These are phyloP conservation scores for Kluyveromyces nonfermentans DNA, from an alignment of 805 yeast genomes.

Conservation along the genomic window DNA sequence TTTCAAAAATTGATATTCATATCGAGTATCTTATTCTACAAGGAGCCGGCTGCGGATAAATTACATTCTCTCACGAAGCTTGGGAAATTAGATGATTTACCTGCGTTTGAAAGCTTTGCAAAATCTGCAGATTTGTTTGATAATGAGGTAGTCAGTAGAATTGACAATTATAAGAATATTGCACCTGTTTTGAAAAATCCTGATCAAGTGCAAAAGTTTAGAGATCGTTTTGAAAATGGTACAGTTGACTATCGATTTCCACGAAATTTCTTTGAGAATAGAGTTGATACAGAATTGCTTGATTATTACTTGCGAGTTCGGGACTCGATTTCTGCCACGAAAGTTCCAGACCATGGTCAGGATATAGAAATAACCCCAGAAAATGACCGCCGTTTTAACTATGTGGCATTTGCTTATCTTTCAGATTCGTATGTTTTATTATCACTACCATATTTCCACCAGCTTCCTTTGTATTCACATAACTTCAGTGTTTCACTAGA, in stretches of 20 bases:
- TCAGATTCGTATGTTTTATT: constrained; percentile 50
- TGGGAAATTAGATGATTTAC: constrained; percentile 23
- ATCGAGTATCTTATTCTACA: constrained; percentile 41
- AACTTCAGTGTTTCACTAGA: constrained; percentile 53
- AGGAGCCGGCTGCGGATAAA: constrained; percentile 7
- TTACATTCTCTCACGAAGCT: not conserved
- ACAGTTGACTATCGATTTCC: constrained; percentile 30
- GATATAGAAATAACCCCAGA: constrained; percentile 10
- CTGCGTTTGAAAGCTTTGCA: constrained; percentile 27
- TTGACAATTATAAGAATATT: constrained; percentile 2
- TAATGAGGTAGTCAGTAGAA: constrained; percentile 10
- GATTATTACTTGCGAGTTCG: constrained; percentile 23
- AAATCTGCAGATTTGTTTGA: constrained; percentile 16
- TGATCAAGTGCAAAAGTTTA: constrained; percentile 8
- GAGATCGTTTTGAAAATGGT: constrained; percentile 28
- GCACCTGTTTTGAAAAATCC: constrained; percentile 6
- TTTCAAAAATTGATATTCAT: constrained; percentile 40
- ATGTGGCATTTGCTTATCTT: constrained; percentile 49
- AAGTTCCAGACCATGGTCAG: not conserved
- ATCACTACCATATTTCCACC: constrained; percentile 42
- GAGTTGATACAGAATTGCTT: constrained; percentile 11
- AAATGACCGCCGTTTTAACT: constrained; percentile 32
- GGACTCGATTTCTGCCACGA: constrained; percentile 6
- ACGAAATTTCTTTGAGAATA: constrained; percentile 25
- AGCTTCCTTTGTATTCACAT: constrained; percentile 37